Conservation (phyloP, 2,329 filamentous ascomycete genomes). For the Dothideomycetidae sp. region DNA sequence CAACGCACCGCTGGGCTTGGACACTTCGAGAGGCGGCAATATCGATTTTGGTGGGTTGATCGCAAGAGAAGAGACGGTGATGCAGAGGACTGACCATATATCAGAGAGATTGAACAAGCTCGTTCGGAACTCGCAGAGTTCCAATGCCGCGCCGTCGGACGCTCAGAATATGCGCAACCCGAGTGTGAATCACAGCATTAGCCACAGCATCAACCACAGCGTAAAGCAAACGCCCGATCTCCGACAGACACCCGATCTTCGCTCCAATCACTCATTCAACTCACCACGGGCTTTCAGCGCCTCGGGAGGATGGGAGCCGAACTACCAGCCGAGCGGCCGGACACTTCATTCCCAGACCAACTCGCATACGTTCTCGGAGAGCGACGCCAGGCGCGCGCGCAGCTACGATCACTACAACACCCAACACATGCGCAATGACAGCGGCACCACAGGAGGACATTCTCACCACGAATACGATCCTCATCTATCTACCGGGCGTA, state of each 20-base stretch:
- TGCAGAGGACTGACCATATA: background rate
- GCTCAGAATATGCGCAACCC: background rate
- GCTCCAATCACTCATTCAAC: constrained; percentile 1
- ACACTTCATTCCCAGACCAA: constrained; percentile 6
- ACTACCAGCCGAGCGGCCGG: constrained; percentile 4
- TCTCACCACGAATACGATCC: constrained; percentile 63
- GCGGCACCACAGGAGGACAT: constrained; percentile 57
- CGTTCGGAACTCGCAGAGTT: constrained; percentile 35
- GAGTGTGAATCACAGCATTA: constrained; percentile 1
- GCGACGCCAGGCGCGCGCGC: constrained; percentile 3
- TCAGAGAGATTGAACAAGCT: constrained; percentile 25
- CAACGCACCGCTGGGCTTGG: constrained; percentile 77
- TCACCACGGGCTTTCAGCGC: constrained; percentile 6
- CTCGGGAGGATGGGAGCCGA: constrained; percentile 7
- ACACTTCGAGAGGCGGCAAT: constrained; percentile 86
- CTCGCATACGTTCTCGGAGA: constrained; percentile 6
- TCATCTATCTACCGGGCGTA: constrained; percentile 42
- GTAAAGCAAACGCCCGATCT: constrained; percentile 19
- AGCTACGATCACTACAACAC: constrained; percentile 6
- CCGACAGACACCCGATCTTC: constrained; percentile 6
- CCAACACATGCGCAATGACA: constrained; percentile 62
- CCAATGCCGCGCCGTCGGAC: background rate
- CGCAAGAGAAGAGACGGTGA: background rate
- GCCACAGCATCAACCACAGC: constrained; percentile 20
- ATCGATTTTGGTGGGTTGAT: constrained; percentile 33